Percentiles rank a stretch among this genome's conserved stretches.
phyloP scores from a whole-genome alignment of 805 yeast genomes.

The Ogataea trehaloabstinens region DNA sequence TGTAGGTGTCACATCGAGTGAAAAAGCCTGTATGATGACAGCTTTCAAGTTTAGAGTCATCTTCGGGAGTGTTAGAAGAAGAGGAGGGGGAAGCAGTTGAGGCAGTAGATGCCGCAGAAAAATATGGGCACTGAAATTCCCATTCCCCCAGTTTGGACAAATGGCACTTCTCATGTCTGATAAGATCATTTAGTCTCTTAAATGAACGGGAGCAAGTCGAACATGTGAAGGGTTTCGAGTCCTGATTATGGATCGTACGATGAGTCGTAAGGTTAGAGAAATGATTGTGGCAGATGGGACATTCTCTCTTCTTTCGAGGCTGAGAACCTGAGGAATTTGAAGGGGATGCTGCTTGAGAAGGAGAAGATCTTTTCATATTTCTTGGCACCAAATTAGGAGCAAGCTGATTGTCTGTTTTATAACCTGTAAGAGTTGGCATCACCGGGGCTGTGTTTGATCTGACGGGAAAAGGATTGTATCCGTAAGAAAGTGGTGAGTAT shows the following conservation, averaged over 20 bases:
- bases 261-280: constrained; percentile 84
- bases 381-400: not conserved
- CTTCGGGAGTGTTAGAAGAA: constrained; percentile 12
- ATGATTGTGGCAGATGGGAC: constrained; percentile 40
- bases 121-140: constrained; percentile 80
- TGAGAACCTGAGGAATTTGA: constrained; percentile 8
- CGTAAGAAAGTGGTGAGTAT: not conserved
- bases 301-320: constrained; percentile 35
- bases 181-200: constrained; percentile 82
- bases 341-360: constrained; percentile 6
- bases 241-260: constrained; percentile 73
- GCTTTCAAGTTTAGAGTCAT: constrained; percentile 5
- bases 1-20: constrained; percentile 86
- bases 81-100: constrained; percentile 30
- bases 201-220: constrained; percentile 79
- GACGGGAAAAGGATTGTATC: constrained; percentile 7
- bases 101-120: constrained; percentile 17
- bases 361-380: constrained; percentile 1
- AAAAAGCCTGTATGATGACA: constrained; percentile 87
- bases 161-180: constrained; percentile 83
- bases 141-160: constrained; percentile 70
- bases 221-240: constrained; percentile 76
- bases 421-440: constrained; percentile 6
- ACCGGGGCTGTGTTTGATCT: constrained; percentile 6
- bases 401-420: constrained; percentile 7